Evolutionary conservation across 495 filamentous ascomycete species (phyloP), one percentile per base, ranked within the genome.

Genomic region (Penicillium salamii): DNA sequence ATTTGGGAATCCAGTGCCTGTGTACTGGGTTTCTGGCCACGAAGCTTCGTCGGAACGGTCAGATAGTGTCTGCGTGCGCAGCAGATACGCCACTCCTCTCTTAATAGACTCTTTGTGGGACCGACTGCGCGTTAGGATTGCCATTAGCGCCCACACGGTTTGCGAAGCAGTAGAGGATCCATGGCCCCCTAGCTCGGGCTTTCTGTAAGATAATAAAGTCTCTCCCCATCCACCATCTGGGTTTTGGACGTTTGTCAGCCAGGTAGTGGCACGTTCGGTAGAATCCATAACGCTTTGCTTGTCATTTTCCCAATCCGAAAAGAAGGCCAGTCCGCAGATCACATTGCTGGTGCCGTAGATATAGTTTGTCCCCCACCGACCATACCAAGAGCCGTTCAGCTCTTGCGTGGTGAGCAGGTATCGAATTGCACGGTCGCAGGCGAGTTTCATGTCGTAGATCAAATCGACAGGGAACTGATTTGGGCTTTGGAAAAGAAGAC

Each of bases 301-400:
- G n/a, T n/a, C n/a, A n/a, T n/a, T n/a, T n/a, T n/a, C n/a, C n/a
- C n/a, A n/a, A n/a, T n/a, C n/a, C 8, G 17, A 41, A 24, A 59
- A 55, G 36, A 62, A 49, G 0, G 23, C 35, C 20, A 62, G 37
- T 0, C 62, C 68, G 18, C 62, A 63, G 9, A 74, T 52, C 0
- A 56, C 67, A 46, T 66, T 57, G 41, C 59, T 56, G 0, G 70
- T 74, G 2, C 70, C 68, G 41, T 67, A 67, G n/a, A 60, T 49
- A 42, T 74, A 74, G 50, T 74, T 71, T 12, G 29, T 41, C 5
- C 65, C 70, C 70, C 70, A 74, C 1, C 68, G 63, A 0, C 68
- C 68, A 7, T 36, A 70, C 67, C 67, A 74, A 5, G 58, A 43
- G 1, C 68, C 68, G n/a, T 1, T 44, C 0, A 41, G 26, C 33